Percentiles rank a stretch among this genome's conserved stretches.
Evolutionary conservation across 352 stramenopile genomes (phyloP).

Genomic region (Blastocystis sp.): DNA sequence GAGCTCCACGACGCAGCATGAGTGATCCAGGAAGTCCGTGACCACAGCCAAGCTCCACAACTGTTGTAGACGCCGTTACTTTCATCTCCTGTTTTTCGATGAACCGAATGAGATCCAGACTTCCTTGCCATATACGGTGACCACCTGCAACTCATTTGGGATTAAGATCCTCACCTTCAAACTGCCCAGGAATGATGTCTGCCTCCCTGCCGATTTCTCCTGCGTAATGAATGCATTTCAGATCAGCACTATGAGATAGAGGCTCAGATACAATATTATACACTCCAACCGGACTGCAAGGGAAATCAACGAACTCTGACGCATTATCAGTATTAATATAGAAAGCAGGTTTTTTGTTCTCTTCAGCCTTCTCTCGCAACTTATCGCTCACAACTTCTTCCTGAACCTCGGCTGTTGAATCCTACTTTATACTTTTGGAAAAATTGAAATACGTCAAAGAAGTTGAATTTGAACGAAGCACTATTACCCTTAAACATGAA

Average conservation of each 20-base stretch:
- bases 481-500: constrained; percentile 35
- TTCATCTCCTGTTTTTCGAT: background rate
- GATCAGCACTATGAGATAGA: background rate
- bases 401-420: background rate
- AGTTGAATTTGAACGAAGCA: constrained; percentile 51
- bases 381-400: constrained; percentile 16
- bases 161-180: background rate
- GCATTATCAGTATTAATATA: constrained; percentile 4
- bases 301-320: constrained; percentile 40
- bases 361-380: background rate
- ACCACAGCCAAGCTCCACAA: constrained; percentile 33
- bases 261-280: background rate
- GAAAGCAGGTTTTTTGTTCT: background rate
- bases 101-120: constrained; percentile 27
- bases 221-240: constrained; percentile 39
- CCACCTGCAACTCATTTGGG: background rate
- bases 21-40: constrained; percentile 39
- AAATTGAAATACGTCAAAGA: background rate
- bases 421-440: background rate
- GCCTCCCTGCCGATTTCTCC: background rate
- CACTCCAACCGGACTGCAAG: background rate
- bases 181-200: constrained; percentile 54
- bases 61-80: background rate
- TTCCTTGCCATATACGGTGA: constrained; percentile 40
- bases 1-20: constrained; percentile 23